phyloP scores from a whole-genome alignment of 306 rosid species.

The Lagenaria siceraria region DNA sequence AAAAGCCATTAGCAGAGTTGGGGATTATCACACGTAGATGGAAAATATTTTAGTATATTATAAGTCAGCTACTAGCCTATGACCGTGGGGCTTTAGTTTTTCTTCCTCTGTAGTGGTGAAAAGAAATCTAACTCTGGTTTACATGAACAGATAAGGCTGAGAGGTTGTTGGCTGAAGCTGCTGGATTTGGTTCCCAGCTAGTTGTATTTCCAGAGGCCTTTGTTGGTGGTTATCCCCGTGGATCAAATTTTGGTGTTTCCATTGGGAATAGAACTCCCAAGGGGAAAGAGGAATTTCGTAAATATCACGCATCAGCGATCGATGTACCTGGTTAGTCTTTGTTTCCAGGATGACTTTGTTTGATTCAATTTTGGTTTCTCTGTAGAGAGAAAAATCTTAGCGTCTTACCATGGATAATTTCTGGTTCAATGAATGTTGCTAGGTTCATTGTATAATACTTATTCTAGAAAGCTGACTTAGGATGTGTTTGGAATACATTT shows the following conservation, averaged over 20 bases:
- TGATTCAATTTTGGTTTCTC: neutral
- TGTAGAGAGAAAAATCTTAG: neutral
- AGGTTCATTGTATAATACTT: neutral
- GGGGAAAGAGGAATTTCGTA: constrained; percentile 84
- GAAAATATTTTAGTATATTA: neutral
- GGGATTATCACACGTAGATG: neutral
- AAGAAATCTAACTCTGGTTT: neutral
- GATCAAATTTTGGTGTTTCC: constrained; percentile 53
- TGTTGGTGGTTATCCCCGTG: constrained; percentile 92
- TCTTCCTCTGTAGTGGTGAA: too few species aligned
- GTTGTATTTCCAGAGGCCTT: constrained; percentile 96
- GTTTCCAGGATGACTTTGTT: neutral
- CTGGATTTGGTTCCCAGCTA: constrained; percentile 66
- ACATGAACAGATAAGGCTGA: constrained; percentile 67
- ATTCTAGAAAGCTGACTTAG: neutral
- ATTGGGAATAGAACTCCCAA: constrained; percentile 55
- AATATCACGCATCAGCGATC: constrained; percentile 71
- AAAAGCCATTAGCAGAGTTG: neutral
- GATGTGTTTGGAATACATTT: too few species aligned
- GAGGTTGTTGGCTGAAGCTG: constrained; percentile 80
- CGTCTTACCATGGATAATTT: neutral
- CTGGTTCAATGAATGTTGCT: neutral
- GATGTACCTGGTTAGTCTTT: constrained; percentile 61
- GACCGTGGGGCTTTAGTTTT: neutral
- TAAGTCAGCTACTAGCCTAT: neutral